Evolutionary conservation across 768 basidiomycete species (phyloP).

Genomic region (Daedaleopsis nitida): DNA sequence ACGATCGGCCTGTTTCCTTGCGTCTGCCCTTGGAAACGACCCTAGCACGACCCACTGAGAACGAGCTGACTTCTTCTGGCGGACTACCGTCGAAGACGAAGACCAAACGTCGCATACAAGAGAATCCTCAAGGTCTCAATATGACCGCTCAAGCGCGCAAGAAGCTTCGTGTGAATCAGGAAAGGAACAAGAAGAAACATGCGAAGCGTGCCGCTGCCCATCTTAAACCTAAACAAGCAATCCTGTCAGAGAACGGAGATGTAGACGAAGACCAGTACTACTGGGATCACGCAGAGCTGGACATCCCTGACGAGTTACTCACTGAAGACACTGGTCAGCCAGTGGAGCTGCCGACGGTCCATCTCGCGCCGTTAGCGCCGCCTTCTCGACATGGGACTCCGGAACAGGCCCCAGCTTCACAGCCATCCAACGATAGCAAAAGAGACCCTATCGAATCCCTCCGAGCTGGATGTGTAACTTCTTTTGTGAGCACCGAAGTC

Average conservation of each 20-base stretch:
- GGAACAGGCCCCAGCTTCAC: background rate
- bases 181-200: background rate
- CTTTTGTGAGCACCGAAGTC: background rate
- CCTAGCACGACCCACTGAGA: background rate
- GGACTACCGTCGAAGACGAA: background rate
- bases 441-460: background rate
- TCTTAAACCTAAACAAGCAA: background rate
- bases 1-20: background rate
- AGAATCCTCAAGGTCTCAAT: too few relatives aligned
- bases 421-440: background rate
- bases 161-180: background rate
- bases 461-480: background rate
- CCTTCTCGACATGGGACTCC: background rate
- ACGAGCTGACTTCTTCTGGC: too few relatives aligned
- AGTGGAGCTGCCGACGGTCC: background rate
- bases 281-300: constrained; percentile 6
- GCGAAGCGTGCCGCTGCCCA: background rate
- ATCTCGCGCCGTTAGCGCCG: background rate
- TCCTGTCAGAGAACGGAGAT: background rate
- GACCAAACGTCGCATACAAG: background rate
- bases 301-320: constrained; percentile 2
- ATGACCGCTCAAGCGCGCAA: background rate
- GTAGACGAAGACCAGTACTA: constrained; percentile 12
- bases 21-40: background rate
- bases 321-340: background rate